Percentiles rank a stretch among this genome's conserved stretches.
Evolutionary conservation across 441 rosid species (phyloP).

Genomic region (Arabidopsis lyrata): DNA sequence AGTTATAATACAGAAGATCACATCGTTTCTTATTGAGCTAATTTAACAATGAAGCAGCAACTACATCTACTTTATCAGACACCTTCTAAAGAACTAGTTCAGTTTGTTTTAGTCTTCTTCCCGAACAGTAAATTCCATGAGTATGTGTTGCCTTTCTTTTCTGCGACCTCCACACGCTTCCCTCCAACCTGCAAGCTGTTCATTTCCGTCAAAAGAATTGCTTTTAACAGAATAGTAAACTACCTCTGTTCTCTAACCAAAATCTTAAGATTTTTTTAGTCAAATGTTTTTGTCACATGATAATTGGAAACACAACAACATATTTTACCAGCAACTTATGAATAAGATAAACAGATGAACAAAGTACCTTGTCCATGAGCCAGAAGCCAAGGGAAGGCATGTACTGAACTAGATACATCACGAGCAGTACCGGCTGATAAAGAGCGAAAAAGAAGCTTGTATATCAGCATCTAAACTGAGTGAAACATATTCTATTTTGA

Average conservation of each 20-base stretch:
- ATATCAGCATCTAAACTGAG: neutral
- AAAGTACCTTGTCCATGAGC: slow-evolving; percentile 95
- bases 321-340: neutral
- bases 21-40: neutral
- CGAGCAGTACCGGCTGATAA: slow-evolving; percentile 88
- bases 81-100: slow-evolving; percentile 21
- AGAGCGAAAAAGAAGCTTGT: slow-evolving; percentile 17
- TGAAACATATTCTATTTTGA: slow-evolving; percentile 7
- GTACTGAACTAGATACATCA: slow-evolving; percentile 90
- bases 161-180: slow-evolving; percentile 81
- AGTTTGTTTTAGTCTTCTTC: slow-evolving; percentile 67
- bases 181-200: slow-evolving; percentile 65
- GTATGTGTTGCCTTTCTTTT: slow-evolving; percentile 74
- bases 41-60: slow-evolving; percentile 2
- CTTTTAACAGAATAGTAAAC: neutral
- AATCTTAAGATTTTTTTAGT: neutral
- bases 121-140: slow-evolving; percentile 75
- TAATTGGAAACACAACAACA: neutral
- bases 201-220: neutral
- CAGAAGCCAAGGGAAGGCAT: slow-evolving; percentile 85
- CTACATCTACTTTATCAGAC: slow-evolving; percentile 1
- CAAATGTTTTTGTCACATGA: slow-evolving; percentile 15
- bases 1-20: neutral
- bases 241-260: neutral
- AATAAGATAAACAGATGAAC: slow-evolving; percentile 16